Evolutionary conservation across 352 stramenopile genomes (phyloP).

Genomic region (Thraustotheca clavata): DNA sequence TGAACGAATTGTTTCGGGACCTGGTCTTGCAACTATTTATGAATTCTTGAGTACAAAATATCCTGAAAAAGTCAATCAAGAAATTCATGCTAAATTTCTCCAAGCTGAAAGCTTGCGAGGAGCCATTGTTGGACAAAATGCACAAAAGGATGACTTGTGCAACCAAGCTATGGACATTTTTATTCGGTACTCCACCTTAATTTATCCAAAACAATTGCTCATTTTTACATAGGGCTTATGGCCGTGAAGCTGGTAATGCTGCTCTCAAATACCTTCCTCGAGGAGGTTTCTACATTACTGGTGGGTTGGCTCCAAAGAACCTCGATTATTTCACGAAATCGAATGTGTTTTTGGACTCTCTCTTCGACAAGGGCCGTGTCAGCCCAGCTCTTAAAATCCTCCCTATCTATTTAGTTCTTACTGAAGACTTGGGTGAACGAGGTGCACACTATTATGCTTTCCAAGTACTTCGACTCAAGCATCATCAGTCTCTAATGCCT

Average conservation of each 20-base stretch:
- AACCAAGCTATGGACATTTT: conserved; percentile 92
- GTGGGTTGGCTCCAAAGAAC: conserved; percentile 96
- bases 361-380: conserved; percentile 86
- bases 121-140: conserved; percentile 84
- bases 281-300: conserved; percentile 95
- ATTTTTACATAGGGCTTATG: conserved; percentile 71
- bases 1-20: conserved; percentile 94
- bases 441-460: conserved; percentile 85
- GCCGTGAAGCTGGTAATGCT: conserved; percentile 89
- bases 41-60: conserved; percentile 92
- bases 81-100: conserved; percentile 63
- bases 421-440: conserved; percentile 85
- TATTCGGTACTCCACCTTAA: conserved; percentile 57
- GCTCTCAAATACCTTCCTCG: conserved; percentile 94
- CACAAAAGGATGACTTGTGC: conserved; percentile 71
- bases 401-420: conserved; percentile 84
- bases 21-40: conserved; percentile 93
- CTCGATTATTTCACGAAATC: conserved; percentile 88
- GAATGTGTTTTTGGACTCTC: conserved; percentile 69
- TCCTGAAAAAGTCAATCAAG: conserved; percentile 73
- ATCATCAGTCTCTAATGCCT: not conserved
- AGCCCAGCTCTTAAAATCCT: conserved; percentile 60
- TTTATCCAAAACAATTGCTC: not conserved
- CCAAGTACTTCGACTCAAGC: conserved; percentile 32
- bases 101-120: conserved; percentile 56